Conservation (phyloP, 768 basidiomycete species). For the Hygrophoropsis aurantiaca region DNA sequence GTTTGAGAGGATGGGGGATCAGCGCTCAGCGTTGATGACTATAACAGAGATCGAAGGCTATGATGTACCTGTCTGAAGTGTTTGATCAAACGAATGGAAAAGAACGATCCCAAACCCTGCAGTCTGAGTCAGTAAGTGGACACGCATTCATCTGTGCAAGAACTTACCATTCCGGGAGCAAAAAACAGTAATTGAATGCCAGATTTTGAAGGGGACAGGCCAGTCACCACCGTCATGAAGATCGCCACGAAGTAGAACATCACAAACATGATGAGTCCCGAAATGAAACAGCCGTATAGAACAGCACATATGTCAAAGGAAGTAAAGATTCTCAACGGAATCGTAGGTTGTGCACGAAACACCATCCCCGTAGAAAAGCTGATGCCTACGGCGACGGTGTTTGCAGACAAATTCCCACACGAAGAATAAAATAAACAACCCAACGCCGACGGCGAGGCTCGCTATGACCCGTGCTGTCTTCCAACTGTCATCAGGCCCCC, state of each 20-base stretch:
- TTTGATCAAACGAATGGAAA: constrained; percentile 35
- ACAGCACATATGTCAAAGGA: constrained; percentile 41
- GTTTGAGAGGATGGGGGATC: neutral
- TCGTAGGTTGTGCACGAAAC: constrained; percentile 39
- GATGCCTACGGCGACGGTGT: constrained; percentile 8
- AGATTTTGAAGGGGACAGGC: constrained; percentile 35
- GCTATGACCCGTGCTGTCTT: constrained; percentile 43
- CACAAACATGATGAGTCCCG: constrained; percentile 49
- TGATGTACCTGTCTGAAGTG: constrained; percentile 34
- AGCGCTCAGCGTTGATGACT: neutral
- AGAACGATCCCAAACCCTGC: constrained; percentile 39
- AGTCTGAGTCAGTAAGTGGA: neutral
- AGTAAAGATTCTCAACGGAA: constrained; percentile 46
- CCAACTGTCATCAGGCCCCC: constrained; percentile 47
- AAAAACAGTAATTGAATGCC: constrained; percentile 53
- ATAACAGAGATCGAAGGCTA: neutral
- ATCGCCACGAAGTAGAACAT: constrained; percentile 57
- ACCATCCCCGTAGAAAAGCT: constrained; percentile 7
- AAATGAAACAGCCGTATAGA: constrained; percentile 37
- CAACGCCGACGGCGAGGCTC: constrained; percentile 43
- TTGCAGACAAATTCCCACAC: constrained; percentile 45
- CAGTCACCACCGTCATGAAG: constrained; percentile 47
- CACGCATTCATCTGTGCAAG: neutral
- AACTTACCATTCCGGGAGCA: constrained; percentile 45
- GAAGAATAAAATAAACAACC: constrained; percentile 39